Evolutionary conservation across 2,329 filamentous ascomycete species (phyloP).

Genomic region (Verticillium isaacii): DNA sequence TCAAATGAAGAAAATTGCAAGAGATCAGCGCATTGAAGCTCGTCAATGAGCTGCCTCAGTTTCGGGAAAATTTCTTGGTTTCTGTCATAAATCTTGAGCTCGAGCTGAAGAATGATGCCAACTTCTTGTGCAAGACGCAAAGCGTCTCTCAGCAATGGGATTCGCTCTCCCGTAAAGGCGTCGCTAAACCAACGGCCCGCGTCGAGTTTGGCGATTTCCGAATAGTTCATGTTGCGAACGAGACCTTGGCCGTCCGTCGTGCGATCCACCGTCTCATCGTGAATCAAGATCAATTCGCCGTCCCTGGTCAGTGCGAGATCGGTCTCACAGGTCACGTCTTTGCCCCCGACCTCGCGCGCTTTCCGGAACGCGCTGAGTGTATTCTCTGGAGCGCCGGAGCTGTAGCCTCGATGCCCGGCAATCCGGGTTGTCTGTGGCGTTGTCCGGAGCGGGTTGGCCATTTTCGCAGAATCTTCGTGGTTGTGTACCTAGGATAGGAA

Average conservation of each 20-base stretch:
- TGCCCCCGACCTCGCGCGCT: neutral
- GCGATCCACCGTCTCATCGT: conserved; percentile 9
- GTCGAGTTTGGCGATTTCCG: conserved; percentile 5
- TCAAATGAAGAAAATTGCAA: conserved; percentile 9
- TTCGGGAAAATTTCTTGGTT: conserved; percentile 6
- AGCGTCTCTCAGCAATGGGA: conserved; percentile 5
- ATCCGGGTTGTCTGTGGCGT: neutral
- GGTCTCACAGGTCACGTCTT: conserved; percentile 7
- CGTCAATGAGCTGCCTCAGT: conserved; percentile 4
- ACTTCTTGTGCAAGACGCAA: conserved; percentile 5
- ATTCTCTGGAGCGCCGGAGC: conserved; percentile 5
- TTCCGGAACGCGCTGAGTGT: conserved; percentile 5
- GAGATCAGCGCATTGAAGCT: conserved; percentile 6
- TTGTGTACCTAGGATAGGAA: no score
- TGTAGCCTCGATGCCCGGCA: conserved; percentile 6
- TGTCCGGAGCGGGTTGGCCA: neutral
- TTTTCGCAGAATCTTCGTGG: conserved; percentile 3
- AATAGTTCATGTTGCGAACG: conserved; percentile 6
- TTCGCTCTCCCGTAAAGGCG: conserved; percentile 4
- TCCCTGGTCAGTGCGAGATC: conserved; percentile 8
- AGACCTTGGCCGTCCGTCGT: conserved; percentile 8
- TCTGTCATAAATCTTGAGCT: conserved; percentile 8
- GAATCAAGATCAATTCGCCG: conserved; percentile 7
- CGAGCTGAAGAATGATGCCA: conserved; percentile 7
- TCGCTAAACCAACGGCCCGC: conserved; percentile 7